Conservation (phyloP, 2,329 filamentous ascomycete genomes). For the Aspergillus niger region DNA sequence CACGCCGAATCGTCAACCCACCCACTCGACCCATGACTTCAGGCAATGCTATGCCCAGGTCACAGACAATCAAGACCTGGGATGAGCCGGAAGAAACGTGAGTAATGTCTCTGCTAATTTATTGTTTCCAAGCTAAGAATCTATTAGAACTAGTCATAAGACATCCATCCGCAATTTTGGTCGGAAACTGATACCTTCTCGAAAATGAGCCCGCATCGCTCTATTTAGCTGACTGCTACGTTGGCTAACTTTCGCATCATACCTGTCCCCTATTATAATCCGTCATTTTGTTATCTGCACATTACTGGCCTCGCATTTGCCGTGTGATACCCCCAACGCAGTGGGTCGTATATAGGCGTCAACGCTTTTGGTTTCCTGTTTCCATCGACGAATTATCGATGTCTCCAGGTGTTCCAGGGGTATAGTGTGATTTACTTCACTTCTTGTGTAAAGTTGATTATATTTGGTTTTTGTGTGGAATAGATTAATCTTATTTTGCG, state of each 20-base stretch:
- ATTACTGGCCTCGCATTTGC: conserved; percentile 18
- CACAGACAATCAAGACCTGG: conserved; percentile 26
- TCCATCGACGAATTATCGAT: not conserved
- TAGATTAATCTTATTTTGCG: not conserved
- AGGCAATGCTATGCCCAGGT: conserved; percentile 26
- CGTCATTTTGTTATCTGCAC: conserved; percentile 4
- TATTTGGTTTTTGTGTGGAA: not conserved
- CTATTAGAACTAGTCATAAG: conserved; percentile 27
- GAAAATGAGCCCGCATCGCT: conserved; percentile 18
- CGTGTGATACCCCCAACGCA: conserved; percentile 26
- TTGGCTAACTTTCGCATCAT: not conserved
- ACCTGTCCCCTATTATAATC: not conserved
- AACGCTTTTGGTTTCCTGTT: conserved; percentile 12
- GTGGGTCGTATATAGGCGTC: conserved; percentile 31
- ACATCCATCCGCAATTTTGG: conserved; percentile 40
- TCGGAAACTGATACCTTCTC: conserved; percentile 37
- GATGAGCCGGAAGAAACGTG: conserved; percentile 38
- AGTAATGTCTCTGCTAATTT: conserved; percentile 1
- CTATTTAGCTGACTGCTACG: not conserved
- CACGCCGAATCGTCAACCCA: conserved; percentile 36
- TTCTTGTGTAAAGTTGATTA: conserved; percentile 1
- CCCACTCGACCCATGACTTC: conserved; percentile 35
- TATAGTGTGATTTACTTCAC: conserved; percentile 3
- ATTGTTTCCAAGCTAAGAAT: not conserved
- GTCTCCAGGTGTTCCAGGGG: conserved; percentile 4